These are phyloP conservation scores for Fusarium pininemorale DNA, from an alignment of 2,329 filamentous ascomycete genomes.

Conservation along the genomic window DNA sequence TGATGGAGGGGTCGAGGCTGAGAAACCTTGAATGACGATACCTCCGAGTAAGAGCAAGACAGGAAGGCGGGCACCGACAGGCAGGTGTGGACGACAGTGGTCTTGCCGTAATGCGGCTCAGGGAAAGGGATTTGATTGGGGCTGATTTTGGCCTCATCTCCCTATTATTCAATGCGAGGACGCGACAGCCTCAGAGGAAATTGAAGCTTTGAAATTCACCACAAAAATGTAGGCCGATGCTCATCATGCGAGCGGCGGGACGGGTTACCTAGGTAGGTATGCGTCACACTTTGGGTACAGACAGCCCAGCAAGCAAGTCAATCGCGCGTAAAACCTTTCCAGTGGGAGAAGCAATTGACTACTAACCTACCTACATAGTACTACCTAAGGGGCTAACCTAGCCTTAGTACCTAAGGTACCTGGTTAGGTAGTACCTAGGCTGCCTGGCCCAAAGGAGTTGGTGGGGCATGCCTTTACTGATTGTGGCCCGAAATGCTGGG, in stretches of 20 bases:
- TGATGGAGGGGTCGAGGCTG: constrained; percentile 32
- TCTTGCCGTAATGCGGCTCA: constrained; percentile 32
- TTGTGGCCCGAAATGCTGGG: constrained; percentile 4
- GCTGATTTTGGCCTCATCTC: constrained; percentile 39
- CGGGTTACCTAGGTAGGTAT: neutral
- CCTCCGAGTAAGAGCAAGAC: neutral
- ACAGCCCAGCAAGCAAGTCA: neutral
- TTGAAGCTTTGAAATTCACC: constrained; percentile 29
- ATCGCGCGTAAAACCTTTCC: constrained; percentile 19
- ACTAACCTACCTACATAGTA: too few species aligned
- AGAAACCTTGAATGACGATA: constrained; percentile 5
- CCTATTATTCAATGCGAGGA: constrained; percentile 30
- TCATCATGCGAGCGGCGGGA: constrained; percentile 31
- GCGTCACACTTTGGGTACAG: constrained; percentile 27
- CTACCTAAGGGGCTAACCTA: too few species aligned
- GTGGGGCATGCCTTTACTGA: neutral
- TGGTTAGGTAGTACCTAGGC: too few species aligned
- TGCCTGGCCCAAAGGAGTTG: too few species aligned
- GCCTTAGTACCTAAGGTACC: too few species aligned
- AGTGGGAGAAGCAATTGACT: neutral
- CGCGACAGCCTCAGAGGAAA: constrained; percentile 27
- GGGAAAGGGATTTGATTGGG: constrained; percentile 35
- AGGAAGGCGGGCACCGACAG: constrained; percentile 8
- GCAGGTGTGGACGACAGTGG: constrained; percentile 1
- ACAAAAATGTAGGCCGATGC: neutral